Conservation (phyloP, 148 eudicot genomes). For the Beta vulgaris region DNA sequence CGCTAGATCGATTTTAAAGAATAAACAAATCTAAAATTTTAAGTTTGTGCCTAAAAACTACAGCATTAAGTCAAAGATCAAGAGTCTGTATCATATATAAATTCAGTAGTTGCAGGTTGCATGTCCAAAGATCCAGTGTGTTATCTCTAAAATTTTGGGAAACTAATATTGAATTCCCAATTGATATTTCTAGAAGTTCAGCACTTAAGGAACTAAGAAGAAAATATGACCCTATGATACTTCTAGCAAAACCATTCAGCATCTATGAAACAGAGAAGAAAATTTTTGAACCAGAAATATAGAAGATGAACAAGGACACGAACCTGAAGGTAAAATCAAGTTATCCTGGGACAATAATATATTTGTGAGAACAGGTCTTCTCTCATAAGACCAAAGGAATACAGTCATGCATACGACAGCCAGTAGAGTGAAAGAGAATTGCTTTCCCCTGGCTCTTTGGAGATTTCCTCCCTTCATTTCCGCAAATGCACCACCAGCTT, state of each 20-base stretch:
- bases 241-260: background rate
- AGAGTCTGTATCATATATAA: background rate
- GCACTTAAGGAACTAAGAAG: no score
- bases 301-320: constrained; percentile 18
- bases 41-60: background rate
- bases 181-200: no score
- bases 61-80: background rate
- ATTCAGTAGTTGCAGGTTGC: background rate
- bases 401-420: constrained; percentile 54
- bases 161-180: background rate
- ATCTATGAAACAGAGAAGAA: background rate
- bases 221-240: background rate
- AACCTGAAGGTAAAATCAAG: constrained; percentile 53
- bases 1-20: background rate
- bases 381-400: constrained; percentile 68
- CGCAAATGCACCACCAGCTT: constrained; percentile 15
- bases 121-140: background rate
- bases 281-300: background rate
- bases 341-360: constrained; percentile 44
- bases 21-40: background rate
- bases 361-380: constrained; percentile 42
- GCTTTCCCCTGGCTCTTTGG: constrained; percentile 52
- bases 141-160: background rate
- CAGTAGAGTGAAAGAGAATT: constrained; percentile 46
- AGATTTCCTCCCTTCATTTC: constrained; percentile 65